These are phyloP conservation scores for Trichoderma simmonsii DNA, from an alignment of 2,329 filamentous ascomycete species.

Conservation along the genomic window DNA sequence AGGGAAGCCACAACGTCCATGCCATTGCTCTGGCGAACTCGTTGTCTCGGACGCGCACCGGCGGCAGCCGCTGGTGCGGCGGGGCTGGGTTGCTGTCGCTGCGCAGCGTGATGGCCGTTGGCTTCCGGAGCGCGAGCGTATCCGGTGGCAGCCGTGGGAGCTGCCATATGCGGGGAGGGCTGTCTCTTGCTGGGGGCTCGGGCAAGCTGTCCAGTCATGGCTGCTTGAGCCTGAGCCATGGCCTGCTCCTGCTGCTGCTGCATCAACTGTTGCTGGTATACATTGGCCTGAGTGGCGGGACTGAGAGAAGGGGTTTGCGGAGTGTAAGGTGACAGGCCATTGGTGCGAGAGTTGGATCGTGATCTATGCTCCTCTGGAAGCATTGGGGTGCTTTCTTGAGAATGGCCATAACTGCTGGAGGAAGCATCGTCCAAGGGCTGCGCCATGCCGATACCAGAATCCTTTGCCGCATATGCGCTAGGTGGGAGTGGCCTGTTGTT, in stretches of 20 bases:
- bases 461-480: conserved; percentile 50
- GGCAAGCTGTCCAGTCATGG: conserved; percentile 67
- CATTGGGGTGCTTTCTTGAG: conserved; percentile 57
- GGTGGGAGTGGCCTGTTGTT: conserved; percentile 56
- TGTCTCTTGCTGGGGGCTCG: conserved; percentile 72
- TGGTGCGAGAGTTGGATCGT: conserved; percentile 64
- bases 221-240: conserved; percentile 74
- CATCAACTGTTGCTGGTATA: conserved; percentile 61
- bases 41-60: conserved; percentile 67
- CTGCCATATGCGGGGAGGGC: conserved; percentile 30
- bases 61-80: conserved; percentile 40
- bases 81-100: conserved; percentile 34
- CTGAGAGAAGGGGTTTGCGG: conserved; percentile 40
- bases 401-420: conserved; percentile 42
- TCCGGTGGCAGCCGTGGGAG: conserved; percentile 28
- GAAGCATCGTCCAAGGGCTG: conserved; percentile 55
- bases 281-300: conserved; percentile 40
- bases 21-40: conserved; percentile 73
- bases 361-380: conserved; percentile 66
- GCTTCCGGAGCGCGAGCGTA: conserved; percentile 31
- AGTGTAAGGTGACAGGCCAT: conserved; percentile 51
- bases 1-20: conserved; percentile 80
- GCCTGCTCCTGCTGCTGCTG: conserved; percentile 88
- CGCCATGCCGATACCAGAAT: conserved; percentile 61
- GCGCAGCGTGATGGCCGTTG: conserved; percentile 32